Evolutionary conservation across 2,329 filamentous ascomycete genomes (phyloP).

Genomic region (Fonsecaea multimorphosa): DNA sequence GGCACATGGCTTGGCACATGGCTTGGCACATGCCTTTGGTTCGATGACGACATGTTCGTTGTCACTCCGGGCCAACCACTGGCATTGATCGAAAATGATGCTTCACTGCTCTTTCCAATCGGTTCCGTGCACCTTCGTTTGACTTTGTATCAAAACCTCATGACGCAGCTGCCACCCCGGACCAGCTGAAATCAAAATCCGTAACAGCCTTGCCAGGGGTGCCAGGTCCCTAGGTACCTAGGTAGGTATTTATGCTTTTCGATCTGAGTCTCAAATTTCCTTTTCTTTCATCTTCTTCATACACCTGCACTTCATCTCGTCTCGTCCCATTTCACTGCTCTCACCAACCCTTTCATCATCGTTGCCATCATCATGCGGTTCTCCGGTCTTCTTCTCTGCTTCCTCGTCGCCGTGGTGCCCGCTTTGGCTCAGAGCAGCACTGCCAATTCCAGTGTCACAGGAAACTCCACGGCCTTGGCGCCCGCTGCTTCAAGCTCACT

Average conservation of each 20-base stretch:
- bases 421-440: conserved; percentile 20
- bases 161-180: background rate
- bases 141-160: background rate
- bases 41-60: background rate
- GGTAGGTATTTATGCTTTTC: conserved; percentile 7
- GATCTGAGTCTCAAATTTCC: background rate
- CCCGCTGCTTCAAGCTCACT: conserved; percentile 15
- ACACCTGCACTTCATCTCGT: background rate
- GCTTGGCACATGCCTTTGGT: background rate
- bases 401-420: conserved; percentile 27
- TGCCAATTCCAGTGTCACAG: background rate
- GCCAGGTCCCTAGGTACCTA: no score
- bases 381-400: conserved; percentile 26
- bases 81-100: background rate
- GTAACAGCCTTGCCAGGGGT: background rate
- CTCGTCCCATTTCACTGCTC: background rate
- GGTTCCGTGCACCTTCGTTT: background rate
- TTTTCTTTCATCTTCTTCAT: background rate
- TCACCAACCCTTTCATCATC: background rate
- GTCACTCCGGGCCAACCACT: background rate
- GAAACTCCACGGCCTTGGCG: background rate
- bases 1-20: background rate
- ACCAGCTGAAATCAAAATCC: background rate
- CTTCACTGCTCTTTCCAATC: background rate
- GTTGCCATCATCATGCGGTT: conserved; percentile 25